Evolutionary conservation across 2,329 filamentous ascomycete species (phyloP).

Genomic region (Chaetomium strumarium): DNA sequence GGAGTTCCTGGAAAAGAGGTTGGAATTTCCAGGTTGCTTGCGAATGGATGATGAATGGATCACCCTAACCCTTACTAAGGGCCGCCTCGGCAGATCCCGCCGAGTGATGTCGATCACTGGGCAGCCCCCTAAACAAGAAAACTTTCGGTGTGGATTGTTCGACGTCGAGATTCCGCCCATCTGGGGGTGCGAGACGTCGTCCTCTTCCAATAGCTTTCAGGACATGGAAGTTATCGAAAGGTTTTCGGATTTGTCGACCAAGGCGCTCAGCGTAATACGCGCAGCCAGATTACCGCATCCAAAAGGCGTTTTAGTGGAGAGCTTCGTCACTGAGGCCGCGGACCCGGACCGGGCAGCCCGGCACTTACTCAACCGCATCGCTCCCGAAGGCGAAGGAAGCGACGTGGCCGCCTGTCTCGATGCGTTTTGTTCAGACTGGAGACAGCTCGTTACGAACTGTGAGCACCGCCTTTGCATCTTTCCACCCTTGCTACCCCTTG

Average conservation of each 20-base stretch:
- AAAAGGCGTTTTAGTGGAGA: not conserved
- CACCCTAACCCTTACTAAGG: no score
- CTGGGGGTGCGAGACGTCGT: no score
- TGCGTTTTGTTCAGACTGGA: not conserved
- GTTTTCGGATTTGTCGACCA: not conserved
- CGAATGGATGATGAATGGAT: no score
- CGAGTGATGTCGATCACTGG: no score
- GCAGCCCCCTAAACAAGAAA: no score
- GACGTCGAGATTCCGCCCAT: no score
- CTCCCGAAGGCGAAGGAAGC: not conserved
- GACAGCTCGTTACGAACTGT: not conserved
- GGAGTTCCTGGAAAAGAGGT: no score
- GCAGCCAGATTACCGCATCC: not conserved
- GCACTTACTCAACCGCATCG: not conserved
- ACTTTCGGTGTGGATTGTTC: no score
- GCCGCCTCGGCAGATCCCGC: no score
- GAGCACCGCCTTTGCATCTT: not conserved
- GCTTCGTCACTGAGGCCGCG: not conserved
- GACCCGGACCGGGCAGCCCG: not conserved
- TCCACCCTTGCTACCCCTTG: not conserved
- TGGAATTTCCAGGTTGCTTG: no score
- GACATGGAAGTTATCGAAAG: not conserved
- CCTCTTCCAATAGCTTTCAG: not conserved
- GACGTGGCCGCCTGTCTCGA: not conserved
- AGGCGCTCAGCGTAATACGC: not conserved